Evolutionary conservation across 306 rosid genomes (phyloP).

Genomic region (Cicer judaicum): DNA sequence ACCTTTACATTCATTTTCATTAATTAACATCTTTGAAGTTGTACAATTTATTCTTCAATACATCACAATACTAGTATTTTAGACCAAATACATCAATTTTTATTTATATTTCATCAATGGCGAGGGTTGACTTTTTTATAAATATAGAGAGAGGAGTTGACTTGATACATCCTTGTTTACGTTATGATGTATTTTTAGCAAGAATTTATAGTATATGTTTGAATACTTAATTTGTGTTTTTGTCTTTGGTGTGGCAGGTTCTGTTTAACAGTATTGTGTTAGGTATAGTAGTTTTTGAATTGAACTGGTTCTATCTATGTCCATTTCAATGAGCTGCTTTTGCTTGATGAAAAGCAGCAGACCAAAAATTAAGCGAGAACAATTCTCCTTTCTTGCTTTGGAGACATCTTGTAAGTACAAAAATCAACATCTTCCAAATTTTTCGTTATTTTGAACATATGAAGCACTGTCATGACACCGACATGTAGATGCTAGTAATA

Average conservation of each 20-base stretch:
- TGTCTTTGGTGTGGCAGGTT: conserved; percentile 47
- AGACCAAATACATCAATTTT: background rate
- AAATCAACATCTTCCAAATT: background rate
- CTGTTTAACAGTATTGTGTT: conserved; percentile 3
- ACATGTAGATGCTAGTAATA: background rate
- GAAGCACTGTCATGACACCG: background rate
- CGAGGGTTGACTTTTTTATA: conserved; percentile 26
- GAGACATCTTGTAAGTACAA: conserved; percentile 74
- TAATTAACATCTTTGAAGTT: conserved; percentile 18
- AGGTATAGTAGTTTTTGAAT: background rate
- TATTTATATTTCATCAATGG: background rate
- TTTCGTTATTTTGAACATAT: background rate
- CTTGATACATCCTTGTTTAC: background rate
- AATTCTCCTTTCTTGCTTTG: conserved; percentile 56
- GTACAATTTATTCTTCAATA: conserved; percentile 12
- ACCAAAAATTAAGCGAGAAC: conserved; percentile 44
- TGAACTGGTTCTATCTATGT: conserved; percentile 20
- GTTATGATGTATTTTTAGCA: background rate
- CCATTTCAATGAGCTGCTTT: conserved; percentile 52
- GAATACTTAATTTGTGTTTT: conserved; percentile 24
- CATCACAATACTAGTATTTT: background rate
- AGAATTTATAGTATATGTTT: background rate
- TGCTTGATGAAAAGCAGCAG: conserved; percentile 44
- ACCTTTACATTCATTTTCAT: conserved; percentile 5
- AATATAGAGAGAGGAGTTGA: too few relatives aligned